Conservation (phyloP, 2,329 filamentous ascomycete genomes). For the Aciculosporium take region DNA sequence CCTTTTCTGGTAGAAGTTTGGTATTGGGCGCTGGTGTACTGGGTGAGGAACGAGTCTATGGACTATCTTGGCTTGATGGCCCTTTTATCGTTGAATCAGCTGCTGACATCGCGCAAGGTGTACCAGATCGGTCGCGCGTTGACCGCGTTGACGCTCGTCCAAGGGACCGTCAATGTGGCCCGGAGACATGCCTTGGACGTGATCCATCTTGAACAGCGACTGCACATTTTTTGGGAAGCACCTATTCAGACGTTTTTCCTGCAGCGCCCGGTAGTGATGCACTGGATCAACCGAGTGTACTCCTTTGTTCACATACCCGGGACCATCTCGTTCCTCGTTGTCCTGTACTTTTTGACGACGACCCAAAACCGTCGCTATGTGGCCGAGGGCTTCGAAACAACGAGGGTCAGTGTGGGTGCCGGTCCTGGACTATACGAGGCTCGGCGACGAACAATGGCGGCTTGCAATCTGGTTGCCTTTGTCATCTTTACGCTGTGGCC, state of each 20-base stretch:
- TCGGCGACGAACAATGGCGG: conserved; percentile 44
- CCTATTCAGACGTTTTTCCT: conserved; percentile 23
- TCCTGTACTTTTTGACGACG: conserved; percentile 57
- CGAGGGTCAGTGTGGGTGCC: conserved; percentile 23
- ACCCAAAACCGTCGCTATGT: conserved; percentile 34
- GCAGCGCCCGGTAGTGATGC: conserved; percentile 40
- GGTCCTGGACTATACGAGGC: conserved; percentile 38
- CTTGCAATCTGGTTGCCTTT: conserved; percentile 48
- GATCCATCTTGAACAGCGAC: conserved; percentile 48
- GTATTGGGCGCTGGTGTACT: conserved; percentile 43
- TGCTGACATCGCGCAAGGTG: conserved; percentile 30
- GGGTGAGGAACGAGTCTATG: conserved; percentile 3
- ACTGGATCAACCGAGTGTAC: conserved; percentile 58
- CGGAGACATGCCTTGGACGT: conserved; percentile 54
- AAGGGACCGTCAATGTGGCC: conserved; percentile 53
- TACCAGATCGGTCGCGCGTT: conserved; percentile 63
- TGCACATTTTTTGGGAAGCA: conserved; percentile 52
- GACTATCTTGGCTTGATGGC: not conserved
- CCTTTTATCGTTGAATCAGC: not conserved
- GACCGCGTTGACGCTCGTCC: conserved; percentile 52
- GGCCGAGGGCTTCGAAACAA: conserved; percentile 14
- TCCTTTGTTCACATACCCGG: conserved; percentile 69
- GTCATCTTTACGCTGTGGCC: conserved; percentile 48
- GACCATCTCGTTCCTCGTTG: conserved; percentile 51
- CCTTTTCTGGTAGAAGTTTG: conserved; percentile 63